phyloP scores from a whole-genome alignment of 306 rosid species.

The Abrus precatorius region DNA sequence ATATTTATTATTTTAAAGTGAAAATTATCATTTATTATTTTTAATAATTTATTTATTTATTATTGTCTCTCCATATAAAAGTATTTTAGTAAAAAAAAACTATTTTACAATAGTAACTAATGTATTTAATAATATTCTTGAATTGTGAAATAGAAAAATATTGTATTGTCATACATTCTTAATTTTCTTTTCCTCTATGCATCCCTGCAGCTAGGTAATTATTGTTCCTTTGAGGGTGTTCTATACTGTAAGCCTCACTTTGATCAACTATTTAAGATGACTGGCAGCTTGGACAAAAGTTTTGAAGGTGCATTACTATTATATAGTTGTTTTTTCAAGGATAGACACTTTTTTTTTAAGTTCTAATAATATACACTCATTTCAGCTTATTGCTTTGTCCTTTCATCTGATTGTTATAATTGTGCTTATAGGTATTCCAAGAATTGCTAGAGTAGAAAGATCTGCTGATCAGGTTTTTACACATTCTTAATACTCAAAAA shows the following conservation, averaged over 20 bases:
- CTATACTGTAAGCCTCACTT: constrained; percentile 96
- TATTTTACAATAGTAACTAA: not conserved
- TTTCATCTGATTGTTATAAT: constrained; percentile 23
- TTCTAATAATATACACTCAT: not conserved
- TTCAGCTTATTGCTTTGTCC: constrained; percentile 1
- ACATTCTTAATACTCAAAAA: constrained; percentile 23
- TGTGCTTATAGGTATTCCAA: constrained; percentile 68
- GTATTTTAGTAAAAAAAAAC: not conserved
- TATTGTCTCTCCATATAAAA: not conserved
- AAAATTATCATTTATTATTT: not conserved
- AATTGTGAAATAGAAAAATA: not conserved
- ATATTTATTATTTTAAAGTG: not conserved
- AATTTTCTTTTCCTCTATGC: constrained; percentile 30
- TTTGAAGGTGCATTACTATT: constrained; percentile 73
- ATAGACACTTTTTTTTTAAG: constrained; percentile 19
- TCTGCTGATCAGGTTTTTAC: constrained; percentile 71
- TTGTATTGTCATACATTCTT: not conserved
- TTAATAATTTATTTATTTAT: not conserved
- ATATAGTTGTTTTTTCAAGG: constrained; percentile 21
- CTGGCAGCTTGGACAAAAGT: constrained; percentile 96
- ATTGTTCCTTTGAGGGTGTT: constrained; percentile 88
- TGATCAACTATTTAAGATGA: constrained; percentile 88
- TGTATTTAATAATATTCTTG: too few relatives aligned
- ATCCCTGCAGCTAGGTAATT: constrained; percentile 80
- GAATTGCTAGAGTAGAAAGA: constrained; percentile 69